Evolutionary conservation across 2,329 filamentous ascomycete genomes (phyloP), one percentile per base, ranked within the genome.

Genomic region (Penicillium capsulatum): DNA sequence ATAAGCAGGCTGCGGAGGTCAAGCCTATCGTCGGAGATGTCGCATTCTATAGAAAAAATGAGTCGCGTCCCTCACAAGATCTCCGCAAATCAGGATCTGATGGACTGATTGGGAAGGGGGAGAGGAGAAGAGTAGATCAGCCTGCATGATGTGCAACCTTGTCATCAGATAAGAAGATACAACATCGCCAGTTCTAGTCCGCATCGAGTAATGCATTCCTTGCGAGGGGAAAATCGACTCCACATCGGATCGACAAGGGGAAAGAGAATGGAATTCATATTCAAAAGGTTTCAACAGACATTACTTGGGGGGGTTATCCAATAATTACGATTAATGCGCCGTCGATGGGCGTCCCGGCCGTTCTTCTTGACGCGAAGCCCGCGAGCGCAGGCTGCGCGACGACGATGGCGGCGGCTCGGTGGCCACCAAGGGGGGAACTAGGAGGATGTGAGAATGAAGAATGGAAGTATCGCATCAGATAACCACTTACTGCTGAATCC

Each of bases 401-500:
- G 48, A 45, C 10, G 34, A 37, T 4, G 38, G 41, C 10, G 53
- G 48, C 3, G 31, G 30, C 14, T 49, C 49, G 13, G 49, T 55
- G 34, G 52, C 46, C 9, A 38, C 20, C n/a, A 56, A 35, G 31
- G 48, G 50, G 15, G 53, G 53, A 17, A 56, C 50, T 53, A 13
- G 17, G 1, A 17, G 7, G 14, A 31, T n/a, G 16, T 35, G 28
- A 33, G 31, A 7, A 19, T 15, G n/a, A 7, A 35, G 17, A 3
- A 26, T 10, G 7, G 9, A n/a, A 33, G 6, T 4, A 14, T 24
- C 11, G 33, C 28, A 28, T 4, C 17, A 15, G 26, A 14, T 7
- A 27, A 5, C 19, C 36, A 65, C 68, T 61, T 63, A 71, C 69
- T 70, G 48, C 64, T 70, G 39, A 73, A 69, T 34, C 68, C 71